Evolutionary conservation across 2,329 filamentous ascomycete species (phyloP).

Genomic region (Aspergillus unguis): DNA sequence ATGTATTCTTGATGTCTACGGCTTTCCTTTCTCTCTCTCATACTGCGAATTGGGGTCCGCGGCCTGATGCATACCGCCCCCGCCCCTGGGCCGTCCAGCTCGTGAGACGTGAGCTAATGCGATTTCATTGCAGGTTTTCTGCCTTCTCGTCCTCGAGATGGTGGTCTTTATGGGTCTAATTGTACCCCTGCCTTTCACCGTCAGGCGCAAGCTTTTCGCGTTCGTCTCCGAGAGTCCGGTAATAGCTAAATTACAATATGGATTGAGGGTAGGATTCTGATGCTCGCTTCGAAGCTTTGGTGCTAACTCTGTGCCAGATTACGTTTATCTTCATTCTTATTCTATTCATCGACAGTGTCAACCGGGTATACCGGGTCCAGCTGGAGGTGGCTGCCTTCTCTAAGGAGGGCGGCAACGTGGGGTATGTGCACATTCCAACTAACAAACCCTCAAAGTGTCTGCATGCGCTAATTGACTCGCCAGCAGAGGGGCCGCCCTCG

Average conservation of each 20-base stretch:
- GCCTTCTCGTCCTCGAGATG: conserved; percentile 51
- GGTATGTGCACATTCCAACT: conserved; percentile 43
- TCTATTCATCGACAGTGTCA: conserved; percentile 94
- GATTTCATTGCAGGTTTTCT: conserved; percentile 42
- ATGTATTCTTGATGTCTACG: conserved; percentile 33
- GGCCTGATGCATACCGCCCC: conserved; percentile 20
- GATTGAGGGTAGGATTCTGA: conserved; percentile 67
- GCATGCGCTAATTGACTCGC: conserved; percentile 18
- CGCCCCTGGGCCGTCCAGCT: conserved; percentile 3
- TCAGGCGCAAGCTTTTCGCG: conserved; percentile 83
- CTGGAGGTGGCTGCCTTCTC: conserved; percentile 73
- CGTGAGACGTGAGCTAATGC: background rate
- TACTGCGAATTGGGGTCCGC: conserved; percentile 8
- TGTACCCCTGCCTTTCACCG: conserved; percentile 81
- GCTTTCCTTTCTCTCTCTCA: background rate
- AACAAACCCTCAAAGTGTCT: background rate
- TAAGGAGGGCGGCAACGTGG: conserved; percentile 55
- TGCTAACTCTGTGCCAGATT: conserved; percentile 54
- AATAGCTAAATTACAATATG: conserved; percentile 93
- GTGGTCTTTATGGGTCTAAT: conserved; percentile 49
- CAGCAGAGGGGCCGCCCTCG: conserved; percentile 66
- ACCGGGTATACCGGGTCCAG: conserved; percentile 94
- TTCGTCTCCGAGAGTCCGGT: conserved; percentile 89
- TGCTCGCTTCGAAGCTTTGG: background rate
- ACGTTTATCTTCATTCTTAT: conserved; percentile 99